Evolutionary conservation across 2,329 filamentous ascomycete genomes (phyloP).

Genomic region (Kalaharituber pfeilii): DNA sequence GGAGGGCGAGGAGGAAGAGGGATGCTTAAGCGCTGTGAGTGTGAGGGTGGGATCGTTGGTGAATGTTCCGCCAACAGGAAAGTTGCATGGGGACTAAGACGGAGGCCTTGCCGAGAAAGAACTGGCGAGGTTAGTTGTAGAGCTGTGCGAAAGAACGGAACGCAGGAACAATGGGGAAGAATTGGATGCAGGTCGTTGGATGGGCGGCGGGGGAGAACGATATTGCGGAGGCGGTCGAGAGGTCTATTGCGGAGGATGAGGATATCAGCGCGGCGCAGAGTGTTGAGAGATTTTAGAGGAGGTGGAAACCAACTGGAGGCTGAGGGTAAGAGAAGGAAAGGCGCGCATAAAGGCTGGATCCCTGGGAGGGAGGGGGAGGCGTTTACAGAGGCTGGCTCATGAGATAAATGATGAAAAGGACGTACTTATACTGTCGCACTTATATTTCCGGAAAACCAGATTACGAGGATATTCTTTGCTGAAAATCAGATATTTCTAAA

Average conservation of each 20-base stretch:
- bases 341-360: too few relatives aligned
- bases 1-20: slow-evolving; percentile 30
- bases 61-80: slow-evolving; percentile 32
- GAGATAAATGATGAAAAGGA: too few relatives aligned
- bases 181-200: slow-evolving; percentile 17
- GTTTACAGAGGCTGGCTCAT: too few relatives aligned
- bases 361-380: too few relatives aligned
- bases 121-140: slow-evolving; percentile 42
- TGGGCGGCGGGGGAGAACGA: slow-evolving; percentile 16
- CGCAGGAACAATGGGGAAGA: slow-evolving; percentile 23
- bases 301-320: too few relatives aligned
- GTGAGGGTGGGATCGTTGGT: slow-evolving; percentile 30
- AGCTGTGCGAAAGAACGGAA: slow-evolving; percentile 36
- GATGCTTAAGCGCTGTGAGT: slow-evolving; percentile 20
- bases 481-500: too few relatives aligned
- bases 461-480: too few relatives aligned
- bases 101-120: slow-evolving; percentile 36
- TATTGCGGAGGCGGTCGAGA: slow-evolving; percentile 16
- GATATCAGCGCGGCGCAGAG: not conserved
- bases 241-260: not conserved
- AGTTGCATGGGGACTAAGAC: slow-evolving; percentile 27
- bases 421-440: too few relatives aligned
- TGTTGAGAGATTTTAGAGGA: not conserved
- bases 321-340: too few relatives aligned
- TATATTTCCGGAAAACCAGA: too few relatives aligned